A percentile compares a stretch with the other conserved stretches of the same genome.
Evolutionary conservation across 306 rosid species (phyloP).

Genomic region (Heteromeles arbutifolia): DNA sequence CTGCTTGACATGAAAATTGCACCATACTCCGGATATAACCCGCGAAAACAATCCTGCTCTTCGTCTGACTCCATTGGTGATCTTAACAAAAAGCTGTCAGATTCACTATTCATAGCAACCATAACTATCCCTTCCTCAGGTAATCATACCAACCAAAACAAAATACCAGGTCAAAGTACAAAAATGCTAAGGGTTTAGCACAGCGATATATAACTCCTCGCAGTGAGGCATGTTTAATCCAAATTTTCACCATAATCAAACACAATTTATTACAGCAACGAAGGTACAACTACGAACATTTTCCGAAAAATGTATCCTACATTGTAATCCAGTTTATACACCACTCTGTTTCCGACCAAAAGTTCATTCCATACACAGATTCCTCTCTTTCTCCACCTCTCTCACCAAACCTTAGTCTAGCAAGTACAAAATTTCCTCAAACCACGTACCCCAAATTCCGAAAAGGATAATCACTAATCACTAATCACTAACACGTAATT

Average conservation of each 20-base stretch:
- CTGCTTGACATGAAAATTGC: constrained; percentile 54
- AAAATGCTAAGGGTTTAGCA: background rate
- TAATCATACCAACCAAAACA: background rate
- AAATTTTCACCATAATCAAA: background rate
- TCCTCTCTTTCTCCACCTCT: background rate
- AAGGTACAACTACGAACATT: background rate
- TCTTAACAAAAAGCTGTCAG: constrained; percentile 4
- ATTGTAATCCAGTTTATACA: background rate
- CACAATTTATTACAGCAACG: background rate
- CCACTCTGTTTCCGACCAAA: background rate
- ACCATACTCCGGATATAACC: constrained; percentile 31
- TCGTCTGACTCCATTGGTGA: constrained; percentile 11
- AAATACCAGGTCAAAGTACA: background rate
- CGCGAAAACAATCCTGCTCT: background rate
- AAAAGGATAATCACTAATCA: no score
- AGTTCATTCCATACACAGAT: background rate
- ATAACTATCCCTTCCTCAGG: background rate
- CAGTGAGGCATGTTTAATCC: background rate
- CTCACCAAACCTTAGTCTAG: background rate
- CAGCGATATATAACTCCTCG: background rate
- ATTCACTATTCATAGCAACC: constrained; percentile 4
- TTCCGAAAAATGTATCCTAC: background rate
- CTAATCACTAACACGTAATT: background rate
- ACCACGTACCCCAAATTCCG: no score
- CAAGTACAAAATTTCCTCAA: background rate